These are phyloP conservation scores for Stagonosporopsis chrysanthemi DNA, from an alignment of 2,329 filamentous ascomycete species.

Conservation along the genomic window DNA sequence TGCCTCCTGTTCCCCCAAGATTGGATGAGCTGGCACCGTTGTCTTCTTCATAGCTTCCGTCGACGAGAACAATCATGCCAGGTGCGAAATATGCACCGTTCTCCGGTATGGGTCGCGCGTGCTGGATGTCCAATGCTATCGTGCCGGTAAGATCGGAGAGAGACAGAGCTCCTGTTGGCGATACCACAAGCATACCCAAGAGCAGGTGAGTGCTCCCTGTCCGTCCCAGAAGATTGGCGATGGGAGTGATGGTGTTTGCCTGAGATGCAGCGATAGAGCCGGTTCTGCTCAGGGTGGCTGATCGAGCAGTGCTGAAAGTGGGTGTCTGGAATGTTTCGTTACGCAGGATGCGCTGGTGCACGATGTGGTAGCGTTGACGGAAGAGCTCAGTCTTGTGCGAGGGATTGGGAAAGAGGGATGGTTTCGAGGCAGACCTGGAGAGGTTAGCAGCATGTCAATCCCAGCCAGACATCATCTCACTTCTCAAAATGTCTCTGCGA, in stretches of 20 bases:
- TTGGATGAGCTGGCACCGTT: slow-evolving; percentile 69
- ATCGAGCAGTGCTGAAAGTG: slow-evolving; percentile 68
- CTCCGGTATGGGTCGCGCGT: slow-evolving; percentile 81
- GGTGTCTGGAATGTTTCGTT: slow-evolving; percentile 93
- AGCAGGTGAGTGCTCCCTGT: slow-evolving; percentile 86
- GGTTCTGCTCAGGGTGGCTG: slow-evolving; percentile 63
- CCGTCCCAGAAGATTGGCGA: slow-evolving; percentile 77
- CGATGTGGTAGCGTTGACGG: slow-evolving; percentile 87
- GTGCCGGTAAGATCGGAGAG: slow-evolving; percentile 89
- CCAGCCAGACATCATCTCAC: slow-evolving; percentile 51
- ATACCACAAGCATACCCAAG: slow-evolving; percentile 79
- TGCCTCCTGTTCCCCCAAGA: slow-evolving; percentile 78
- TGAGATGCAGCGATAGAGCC: slow-evolving; percentile 60
- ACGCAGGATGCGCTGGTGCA: slow-evolving; percentile 88
- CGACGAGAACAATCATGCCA: slow-evolving; percentile 94
- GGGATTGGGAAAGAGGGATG: slow-evolving; percentile 69
- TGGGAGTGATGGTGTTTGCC: slow-evolving; percentile 87
- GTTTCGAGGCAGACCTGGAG: slow-evolving; percentile 50
- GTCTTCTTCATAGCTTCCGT: slow-evolving; percentile 96
- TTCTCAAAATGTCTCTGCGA: slow-evolving; percentile 90
- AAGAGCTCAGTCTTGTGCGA: slow-evolving; percentile 86
- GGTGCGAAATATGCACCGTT: slow-evolving; percentile 92
- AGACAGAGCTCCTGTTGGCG: slow-evolving; percentile 81
- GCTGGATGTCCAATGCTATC: slow-evolving; percentile 81
- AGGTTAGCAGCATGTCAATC: slow-evolving; percentile 18